Conservation (phyloP, 148 eudicot genomes). For the Fallopia convolvulus region DNA sequence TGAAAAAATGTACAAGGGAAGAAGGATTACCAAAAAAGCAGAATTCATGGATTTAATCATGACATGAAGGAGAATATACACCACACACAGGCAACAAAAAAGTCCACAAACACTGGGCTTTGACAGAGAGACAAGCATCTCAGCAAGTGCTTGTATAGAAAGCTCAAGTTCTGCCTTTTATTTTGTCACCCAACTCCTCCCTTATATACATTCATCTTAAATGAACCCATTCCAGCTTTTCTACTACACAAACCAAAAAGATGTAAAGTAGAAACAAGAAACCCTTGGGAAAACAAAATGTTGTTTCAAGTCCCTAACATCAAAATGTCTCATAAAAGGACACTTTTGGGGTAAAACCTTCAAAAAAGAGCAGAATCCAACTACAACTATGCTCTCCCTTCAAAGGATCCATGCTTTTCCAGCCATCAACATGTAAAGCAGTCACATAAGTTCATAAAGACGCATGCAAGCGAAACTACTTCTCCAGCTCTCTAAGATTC, state of each 20-base stretch:
- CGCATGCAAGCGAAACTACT: background rate
- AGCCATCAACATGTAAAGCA: background rate
- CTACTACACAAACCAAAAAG: constrained; percentile 5
- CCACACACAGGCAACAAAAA: constrained; percentile 7
- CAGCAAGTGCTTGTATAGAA: background rate
- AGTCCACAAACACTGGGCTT: background rate
- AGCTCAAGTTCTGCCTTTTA: background rate
- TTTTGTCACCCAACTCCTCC: background rate
- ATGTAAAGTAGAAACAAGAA: background rate
- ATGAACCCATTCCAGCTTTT: background rate
- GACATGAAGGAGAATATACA: background rate
- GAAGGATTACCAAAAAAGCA: background rate
- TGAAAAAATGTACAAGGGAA: background rate
- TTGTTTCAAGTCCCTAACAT: background rate
- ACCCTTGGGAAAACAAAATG: background rate
- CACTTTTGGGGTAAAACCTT: background rate
- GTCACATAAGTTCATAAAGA: background rate
- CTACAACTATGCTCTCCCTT: background rate
- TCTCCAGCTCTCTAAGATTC: background rate
- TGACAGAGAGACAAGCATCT: constrained; percentile 4
- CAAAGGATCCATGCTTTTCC: constrained; percentile 1
- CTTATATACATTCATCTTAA: background rate
- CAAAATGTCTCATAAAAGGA: background rate
- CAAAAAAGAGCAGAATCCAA: background rate
- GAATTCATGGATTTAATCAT: background rate